Evolutionary conservation across 805 yeast genomes (phyloP).

Genomic region (Sugiyamaella marilandica): DNA sequence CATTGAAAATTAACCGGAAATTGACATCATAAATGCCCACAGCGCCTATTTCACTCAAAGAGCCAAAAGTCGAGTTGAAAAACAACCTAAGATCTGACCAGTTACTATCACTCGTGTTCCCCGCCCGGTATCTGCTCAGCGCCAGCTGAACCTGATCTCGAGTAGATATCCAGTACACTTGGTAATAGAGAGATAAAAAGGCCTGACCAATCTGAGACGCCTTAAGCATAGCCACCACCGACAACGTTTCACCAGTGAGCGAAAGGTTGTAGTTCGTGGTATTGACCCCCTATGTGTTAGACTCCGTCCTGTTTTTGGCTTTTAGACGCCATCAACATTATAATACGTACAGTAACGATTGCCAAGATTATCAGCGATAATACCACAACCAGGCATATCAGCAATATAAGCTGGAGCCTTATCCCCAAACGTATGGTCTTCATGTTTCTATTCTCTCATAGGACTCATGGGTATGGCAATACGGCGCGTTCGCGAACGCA

Average conservation of each 20-base stretch:
- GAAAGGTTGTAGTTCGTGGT: conserved; percentile 46
- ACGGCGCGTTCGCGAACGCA: too few relatives aligned
- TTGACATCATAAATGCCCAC: conserved; percentile 65
- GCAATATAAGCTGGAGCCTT: conserved; percentile 63
- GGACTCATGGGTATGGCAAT: background rate
- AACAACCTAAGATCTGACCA: conserved; percentile 45
- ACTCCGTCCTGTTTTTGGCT: background rate
- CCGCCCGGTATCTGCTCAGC: conserved; percentile 61
- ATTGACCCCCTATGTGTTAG: conserved; percentile 35
- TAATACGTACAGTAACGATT: conserved; percentile 45
- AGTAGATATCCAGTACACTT: conserved; percentile 58
- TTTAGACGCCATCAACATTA: too few relatives aligned
- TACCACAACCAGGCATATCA: conserved; percentile 63
- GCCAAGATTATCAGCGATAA: conserved; percentile 67
- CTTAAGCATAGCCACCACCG: conserved; percentile 75
- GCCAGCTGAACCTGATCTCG: conserved; percentile 59
- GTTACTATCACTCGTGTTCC: conserved; percentile 53
- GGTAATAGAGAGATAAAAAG: conserved; percentile 58
- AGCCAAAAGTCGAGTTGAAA: conserved; percentile 56
- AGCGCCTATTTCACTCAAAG: conserved; percentile 49
- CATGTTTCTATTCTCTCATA: conserved; percentile 9
- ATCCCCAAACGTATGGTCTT: conserved; percentile 46
- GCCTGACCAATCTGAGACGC: conserved; percentile 74
- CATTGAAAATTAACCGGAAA: conserved; percentile 39
- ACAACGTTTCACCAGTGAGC: conserved; percentile 64